phyloP scores from a whole-genome alignment of 2,329 filamentous ascomycete genomes.

The Cladophialophora chaetospira region DNA sequence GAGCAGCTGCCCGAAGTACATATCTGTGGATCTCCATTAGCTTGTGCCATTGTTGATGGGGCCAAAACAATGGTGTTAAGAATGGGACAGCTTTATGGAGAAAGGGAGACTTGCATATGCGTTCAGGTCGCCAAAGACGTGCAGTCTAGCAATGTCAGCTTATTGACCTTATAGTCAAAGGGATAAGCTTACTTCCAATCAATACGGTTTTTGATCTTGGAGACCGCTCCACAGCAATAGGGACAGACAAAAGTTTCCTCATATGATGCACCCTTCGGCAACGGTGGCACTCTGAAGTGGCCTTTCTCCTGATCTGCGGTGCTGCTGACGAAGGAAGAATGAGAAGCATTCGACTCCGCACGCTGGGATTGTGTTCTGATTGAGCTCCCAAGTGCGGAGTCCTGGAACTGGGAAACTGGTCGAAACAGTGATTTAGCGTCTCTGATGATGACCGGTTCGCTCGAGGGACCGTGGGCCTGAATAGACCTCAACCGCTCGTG shows the following conservation, averaged over 20 bases:
- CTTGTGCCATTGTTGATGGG: no score
- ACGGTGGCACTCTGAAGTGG: slow-evolving; percentile 18
- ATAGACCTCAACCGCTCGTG: background rate
- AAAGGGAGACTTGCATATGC: no score
- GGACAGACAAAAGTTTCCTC: slow-evolving; percentile 22
- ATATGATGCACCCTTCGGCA: slow-evolving; percentile 11
- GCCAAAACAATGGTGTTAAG: no score
- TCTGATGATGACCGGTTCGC: background rate
- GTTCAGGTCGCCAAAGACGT: slow-evolving; percentile 30
- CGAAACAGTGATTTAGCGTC: background rate
- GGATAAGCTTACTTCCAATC: slow-evolving; percentile 29
- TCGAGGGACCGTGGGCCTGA: background rate
- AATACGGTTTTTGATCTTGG: slow-evolving; percentile 20
- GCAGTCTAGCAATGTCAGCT: background rate
- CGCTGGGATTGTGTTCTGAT: slow-evolving; percentile 11
- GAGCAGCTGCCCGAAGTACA: slow-evolving; percentile 27
- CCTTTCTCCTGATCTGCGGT: slow-evolving; percentile 1
- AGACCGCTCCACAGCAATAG: slow-evolving; percentile 15
- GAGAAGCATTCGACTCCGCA: slow-evolving; percentile 18
- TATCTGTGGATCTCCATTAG: no score
- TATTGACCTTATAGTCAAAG: background rate
- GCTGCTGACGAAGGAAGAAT: slow-evolving; percentile 31
- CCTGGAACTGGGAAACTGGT: slow-evolving; percentile 24
- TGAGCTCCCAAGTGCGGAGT: slow-evolving; percentile 30
- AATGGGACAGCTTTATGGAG: no score